phyloP scores from a whole-genome alignment of 257 asterid genomes.

The Plectranthus barbatus region DNA sequence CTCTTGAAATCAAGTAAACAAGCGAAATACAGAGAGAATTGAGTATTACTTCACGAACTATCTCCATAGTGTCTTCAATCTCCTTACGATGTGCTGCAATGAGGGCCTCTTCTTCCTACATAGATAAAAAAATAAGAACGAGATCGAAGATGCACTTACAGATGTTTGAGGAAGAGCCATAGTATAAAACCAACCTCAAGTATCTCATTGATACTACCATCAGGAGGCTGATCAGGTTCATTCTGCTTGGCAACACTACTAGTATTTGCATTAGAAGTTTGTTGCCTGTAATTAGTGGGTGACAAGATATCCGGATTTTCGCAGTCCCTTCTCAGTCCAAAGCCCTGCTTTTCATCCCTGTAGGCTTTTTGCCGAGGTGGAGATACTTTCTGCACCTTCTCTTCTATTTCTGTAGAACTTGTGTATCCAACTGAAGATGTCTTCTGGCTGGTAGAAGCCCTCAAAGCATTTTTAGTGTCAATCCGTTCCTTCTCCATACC shows the following conservation, averaged over 20 bases:
- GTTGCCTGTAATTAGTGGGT: slow-evolving; percentile 44
- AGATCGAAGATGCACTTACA: not conserved
- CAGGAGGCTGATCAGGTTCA: slow-evolving; percentile 51
- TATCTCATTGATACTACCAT: slow-evolving; percentile 73
- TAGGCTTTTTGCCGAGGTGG: slow-evolving; percentile 59
- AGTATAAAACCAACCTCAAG: slow-evolving; percentile 56
- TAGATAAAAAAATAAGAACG: slow-evolving; percentile 12
- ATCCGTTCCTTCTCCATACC: slow-evolving; percentile 37
- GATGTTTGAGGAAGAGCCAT: not conserved
- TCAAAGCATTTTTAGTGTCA: slow-evolving; percentile 38
- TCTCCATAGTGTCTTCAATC: slow-evolving; percentile 97
- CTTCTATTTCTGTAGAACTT: slow-evolving; percentile 50
- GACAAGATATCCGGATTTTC: slow-evolving; percentile 28
- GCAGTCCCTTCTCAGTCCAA: slow-evolving; percentile 42
- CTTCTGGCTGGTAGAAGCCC: slow-evolving; percentile 48
- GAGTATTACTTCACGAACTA: slow-evolving; percentile 67
- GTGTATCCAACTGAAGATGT: slow-evolving; percentile 30
- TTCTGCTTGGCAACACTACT: slow-evolving; percentile 28
- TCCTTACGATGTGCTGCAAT: slow-evolving; percentile 88
- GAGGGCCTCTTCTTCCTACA: slow-evolving; percentile 91
- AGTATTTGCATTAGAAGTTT: slow-evolving; percentile 30
- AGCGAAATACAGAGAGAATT: not conserved
- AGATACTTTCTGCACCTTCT: slow-evolving; percentile 69
- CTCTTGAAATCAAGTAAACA: not conserved
- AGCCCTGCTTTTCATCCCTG: slow-evolving; percentile 58